Evolutionary conservation across 768 basidiomycete genomes (phyloP), one percentile per base, ranked within the genome.

Genomic region (Tricholoma saponaceum): DNA sequence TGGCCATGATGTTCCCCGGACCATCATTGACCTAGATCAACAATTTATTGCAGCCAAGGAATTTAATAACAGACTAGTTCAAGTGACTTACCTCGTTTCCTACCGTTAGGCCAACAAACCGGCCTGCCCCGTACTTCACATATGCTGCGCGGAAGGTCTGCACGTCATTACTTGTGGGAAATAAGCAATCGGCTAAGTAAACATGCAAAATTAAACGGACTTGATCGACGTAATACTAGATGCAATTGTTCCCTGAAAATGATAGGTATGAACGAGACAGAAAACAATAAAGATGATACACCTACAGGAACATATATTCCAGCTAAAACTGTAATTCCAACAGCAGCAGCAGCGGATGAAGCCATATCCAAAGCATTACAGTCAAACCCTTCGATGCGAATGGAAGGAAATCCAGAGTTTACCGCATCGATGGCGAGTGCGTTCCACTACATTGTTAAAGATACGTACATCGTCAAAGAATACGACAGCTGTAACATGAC

Each of bases 331-430:
- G 64, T 58, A 23, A 76, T 54, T 7, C 69, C 70, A 14, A 62
- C 64, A 1, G 67, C 56, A 1, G 69, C 67, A 22, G 73, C 71
- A 2, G 75, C 73, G 30, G 68, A 62, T 5, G 75, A 75, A 16
- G 74, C 74, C 25, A 64, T 41, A 23, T 70, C 68, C 20, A 76
- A 57, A 7, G 75, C 73, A 54, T 72, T 63, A 55, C 74, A 75
- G 51, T 76, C 74, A 53, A 75, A 73, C 13, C 71, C 74, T 14
- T 66, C 54, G 39, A 77, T 68, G 16, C 72, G 69, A 52, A 75
- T 69, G 4, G 75, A 62, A 10, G 60, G 64, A 63, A 76, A 75
- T 5, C 74, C 74, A 35, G 65, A 52, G 33, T 56, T 58, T 50
- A 63, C 70, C 2, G 74, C 69, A 46, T 68, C 61, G 7, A 58